Conservation (phyloP, 2,329 filamentous ascomycete genomes). For the Aphanocladium album region DNA sequence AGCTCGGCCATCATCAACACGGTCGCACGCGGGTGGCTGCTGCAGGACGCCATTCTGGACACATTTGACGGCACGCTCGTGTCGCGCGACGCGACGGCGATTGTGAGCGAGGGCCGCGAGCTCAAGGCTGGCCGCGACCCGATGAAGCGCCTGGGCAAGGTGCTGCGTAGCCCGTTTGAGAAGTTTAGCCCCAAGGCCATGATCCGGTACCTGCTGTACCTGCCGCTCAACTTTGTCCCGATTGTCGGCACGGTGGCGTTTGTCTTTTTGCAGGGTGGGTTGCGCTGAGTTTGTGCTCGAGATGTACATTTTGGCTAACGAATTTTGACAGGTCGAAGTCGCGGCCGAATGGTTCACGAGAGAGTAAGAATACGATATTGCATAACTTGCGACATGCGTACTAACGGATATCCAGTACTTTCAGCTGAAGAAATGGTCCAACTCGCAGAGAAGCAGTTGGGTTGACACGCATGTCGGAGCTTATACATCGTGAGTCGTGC, state of each 20-base stretch:
- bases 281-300: not conserved
- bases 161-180: slow-evolving; percentile 53
- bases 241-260: slow-evolving; percentile 81
- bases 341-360: slow-evolving; percentile 46
- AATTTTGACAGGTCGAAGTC: slow-evolving; percentile 35
- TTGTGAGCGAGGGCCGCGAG: slow-evolving; percentile 72
- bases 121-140: slow-evolving; percentile 58
- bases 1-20: slow-evolving; percentile 54
- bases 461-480: slow-evolving; percentile 65
- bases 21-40: slow-evolving; percentile 63
- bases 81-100: slow-evolving; percentile 42
- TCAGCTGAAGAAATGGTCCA: slow-evolving; percentile 80
- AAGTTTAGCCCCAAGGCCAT: slow-evolving; percentile 57
- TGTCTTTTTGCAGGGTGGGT: slow-evolving; percentile 65
- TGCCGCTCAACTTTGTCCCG: slow-evolving; percentile 90
- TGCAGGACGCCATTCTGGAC: slow-evolving; percentile 78
- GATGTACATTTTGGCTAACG: not conserved
- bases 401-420: slow-evolving; percentile 59
- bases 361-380: slow-evolving; percentile 38
- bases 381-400: not conserved
- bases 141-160: slow-evolving; percentile 51
- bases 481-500: slow-evolving; percentile 67
- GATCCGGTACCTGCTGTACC: slow-evolving; percentile 75
- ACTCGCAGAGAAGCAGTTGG: slow-evolving; percentile 60
- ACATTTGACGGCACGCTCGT: slow-evolving; percentile 76